Evolutionary conservation across 2,329 filamentous ascomycete genomes (phyloP).

Genomic region (Paramyrothecium sp.): DNA sequence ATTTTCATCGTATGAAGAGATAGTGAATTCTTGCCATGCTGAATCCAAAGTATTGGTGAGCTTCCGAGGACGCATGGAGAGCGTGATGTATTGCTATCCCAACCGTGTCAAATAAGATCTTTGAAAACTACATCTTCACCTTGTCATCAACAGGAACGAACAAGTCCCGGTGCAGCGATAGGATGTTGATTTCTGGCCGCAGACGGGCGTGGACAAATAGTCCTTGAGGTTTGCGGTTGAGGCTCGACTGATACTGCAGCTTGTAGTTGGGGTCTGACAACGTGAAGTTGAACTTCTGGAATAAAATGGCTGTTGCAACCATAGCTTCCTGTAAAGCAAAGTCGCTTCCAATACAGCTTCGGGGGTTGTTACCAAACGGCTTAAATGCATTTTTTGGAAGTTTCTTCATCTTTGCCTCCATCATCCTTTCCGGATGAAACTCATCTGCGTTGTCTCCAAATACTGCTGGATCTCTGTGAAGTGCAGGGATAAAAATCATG

Average conservation of each 20-base stretch:
- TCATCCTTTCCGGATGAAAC: slow-evolving; percentile 71
- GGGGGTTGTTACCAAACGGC: slow-evolving; percentile 71
- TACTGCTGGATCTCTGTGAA: slow-evolving; percentile 62
- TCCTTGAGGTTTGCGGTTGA: background rate
- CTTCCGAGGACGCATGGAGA: background rate
- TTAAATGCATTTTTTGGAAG: slow-evolving; percentile 64
- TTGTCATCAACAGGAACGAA: background rate
- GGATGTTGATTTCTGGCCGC: background rate
- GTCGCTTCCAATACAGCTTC: slow-evolving; percentile 69
- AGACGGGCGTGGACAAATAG: background rate
- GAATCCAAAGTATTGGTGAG: background rate
- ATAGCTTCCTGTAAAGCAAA: slow-evolving; percentile 76
- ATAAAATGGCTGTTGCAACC: slow-evolving; percentile 58
- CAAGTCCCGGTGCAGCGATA: background rate
- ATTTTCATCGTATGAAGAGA: background rate
- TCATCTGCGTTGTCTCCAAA: slow-evolving; percentile 64
- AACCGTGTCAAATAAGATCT: too few species aligned
- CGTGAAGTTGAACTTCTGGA: slow-evolving; percentile 71
- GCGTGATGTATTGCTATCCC: too few species aligned
- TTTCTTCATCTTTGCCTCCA: slow-evolving; percentile 65
- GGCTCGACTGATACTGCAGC: slow-evolving; percentile 23
- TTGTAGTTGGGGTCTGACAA: slow-evolving; percentile 60
- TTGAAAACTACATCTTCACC: too few species aligned
- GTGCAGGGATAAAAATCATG: slow-evolving; percentile 45
- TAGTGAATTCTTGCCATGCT: background rate